Percentiles rank a stretch among this genome's conserved stretches.
phyloP scores from a whole-genome alignment of 148 eudicot genomes.

The Nepenthes gracilis region DNA sequence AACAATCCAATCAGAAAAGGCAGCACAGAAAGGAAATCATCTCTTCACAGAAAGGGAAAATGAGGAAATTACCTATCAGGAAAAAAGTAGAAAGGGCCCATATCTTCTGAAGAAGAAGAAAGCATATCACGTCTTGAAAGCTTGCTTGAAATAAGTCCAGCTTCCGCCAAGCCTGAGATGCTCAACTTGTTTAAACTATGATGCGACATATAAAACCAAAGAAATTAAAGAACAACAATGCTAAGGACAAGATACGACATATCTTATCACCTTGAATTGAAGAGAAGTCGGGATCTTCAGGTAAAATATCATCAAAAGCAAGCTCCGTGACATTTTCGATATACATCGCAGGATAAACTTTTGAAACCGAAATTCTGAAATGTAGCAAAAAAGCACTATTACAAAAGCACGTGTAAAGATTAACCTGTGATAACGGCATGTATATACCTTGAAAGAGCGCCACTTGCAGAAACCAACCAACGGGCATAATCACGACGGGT shows the following conservation, averaged over 20 bases:
- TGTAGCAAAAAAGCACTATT: slow-evolving; percentile 1
- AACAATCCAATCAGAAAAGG: neutral
- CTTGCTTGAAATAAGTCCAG: slow-evolving; percentile 96
- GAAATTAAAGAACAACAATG: slow-evolving; percentile 7
- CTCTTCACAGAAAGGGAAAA: neutral
- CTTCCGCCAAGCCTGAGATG: slow-evolving; percentile 90
- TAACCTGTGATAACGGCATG: slow-evolving; percentile 1
- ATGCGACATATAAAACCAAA: slow-evolving; percentile 4
- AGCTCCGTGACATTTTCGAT: slow-evolving; percentile 86
- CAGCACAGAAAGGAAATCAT: slow-evolving; percentile 3
- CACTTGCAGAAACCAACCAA: slow-evolving; percentile 92
- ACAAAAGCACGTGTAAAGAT: neutral
- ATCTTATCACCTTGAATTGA: slow-evolving; percentile 68
- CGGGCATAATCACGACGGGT: slow-evolving; percentile 98
- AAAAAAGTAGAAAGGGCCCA: slow-evolving; percentile 52
- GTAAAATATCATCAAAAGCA: slow-evolving; percentile 91
- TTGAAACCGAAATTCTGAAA: slow-evolving; percentile 59
- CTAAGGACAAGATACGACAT: neutral
- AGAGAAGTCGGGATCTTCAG: slow-evolving; percentile 92
- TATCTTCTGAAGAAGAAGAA: slow-evolving; percentile 53
- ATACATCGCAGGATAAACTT: slow-evolving; percentile 98
- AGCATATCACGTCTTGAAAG: slow-evolving; percentile 74
- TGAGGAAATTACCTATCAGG: slow-evolving; percentile 64
- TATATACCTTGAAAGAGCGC: slow-evolving; percentile 79
- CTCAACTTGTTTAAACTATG: slow-evolving; percentile 7